phyloP scores from a whole-genome alignment of 1,284 basidiomycete genomes.

The Boletellus deceptivus region DNA sequence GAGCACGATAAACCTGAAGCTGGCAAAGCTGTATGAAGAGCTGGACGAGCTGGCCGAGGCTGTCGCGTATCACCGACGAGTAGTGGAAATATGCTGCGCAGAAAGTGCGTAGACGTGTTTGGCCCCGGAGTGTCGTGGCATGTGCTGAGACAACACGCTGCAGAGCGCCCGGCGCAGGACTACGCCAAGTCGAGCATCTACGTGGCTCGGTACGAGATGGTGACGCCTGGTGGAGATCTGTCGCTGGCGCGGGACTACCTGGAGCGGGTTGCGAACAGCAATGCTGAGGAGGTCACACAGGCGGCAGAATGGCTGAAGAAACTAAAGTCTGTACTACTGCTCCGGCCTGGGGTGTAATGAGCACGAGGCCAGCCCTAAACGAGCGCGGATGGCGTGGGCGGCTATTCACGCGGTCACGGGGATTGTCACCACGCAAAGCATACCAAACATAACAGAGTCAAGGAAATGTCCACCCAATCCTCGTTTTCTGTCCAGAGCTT shows the following conservation, averaged over 20 bases:
- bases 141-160: conserved; percentile 9
- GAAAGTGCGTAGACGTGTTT: conserved; percentile 36
- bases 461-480: conserved; percentile 53
- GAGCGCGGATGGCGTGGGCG: not conserved
- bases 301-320: conserved; percentile 65
- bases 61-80: conserved; percentile 66
- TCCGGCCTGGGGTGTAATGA: conserved; percentile 15
- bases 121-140: conserved; percentile 3
- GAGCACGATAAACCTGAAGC: conserved; percentile 70
- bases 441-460: conserved; percentile 56
- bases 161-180: conserved; percentile 68
- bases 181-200: conserved; percentile 79
- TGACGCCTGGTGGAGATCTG: conserved; percentile 59
- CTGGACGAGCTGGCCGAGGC: conserved; percentile 67
- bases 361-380: conserved; percentile 39
- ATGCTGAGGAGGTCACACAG: conserved; percentile 67
- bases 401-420: conserved; percentile 43
- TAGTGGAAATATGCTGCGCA: conserved; percentile 73
- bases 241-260: conserved; percentile 64
- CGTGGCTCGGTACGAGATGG: conserved; percentile 76
- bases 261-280: conserved; percentile 69
- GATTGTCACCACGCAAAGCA: conserved; percentile 39
- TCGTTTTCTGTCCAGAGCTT: conserved; percentile 38
- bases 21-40: conserved; percentile 73
- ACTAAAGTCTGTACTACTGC: conserved; percentile 39